These are phyloP conservation scores for Medicago arabica DNA, from an alignment of 306 rosid genomes.

Conservation along the genomic window DNA sequence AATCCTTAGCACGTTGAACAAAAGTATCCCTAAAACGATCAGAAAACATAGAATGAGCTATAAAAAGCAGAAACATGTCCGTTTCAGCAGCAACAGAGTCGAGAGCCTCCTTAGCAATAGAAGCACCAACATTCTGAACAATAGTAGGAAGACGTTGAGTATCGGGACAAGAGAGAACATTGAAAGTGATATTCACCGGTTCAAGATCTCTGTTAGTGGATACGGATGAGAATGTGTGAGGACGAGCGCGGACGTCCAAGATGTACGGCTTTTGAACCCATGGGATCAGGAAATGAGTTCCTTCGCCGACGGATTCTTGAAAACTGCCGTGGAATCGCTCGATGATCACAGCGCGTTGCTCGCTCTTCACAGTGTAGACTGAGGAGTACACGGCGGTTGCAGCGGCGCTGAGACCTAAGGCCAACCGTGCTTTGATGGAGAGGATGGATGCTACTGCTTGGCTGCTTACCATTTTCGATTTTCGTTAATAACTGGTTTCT, in stretches of 20 bases:
- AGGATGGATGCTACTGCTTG: slow-evolving; percentile 71
- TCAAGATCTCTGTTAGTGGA: slow-evolving; percentile 92
- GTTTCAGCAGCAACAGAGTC: slow-evolving; percentile 88
- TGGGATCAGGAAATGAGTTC: no score
- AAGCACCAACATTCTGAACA: slow-evolving; percentile 56
- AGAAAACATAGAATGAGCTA: slow-evolving; percentile 79
- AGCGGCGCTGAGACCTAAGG: slow-evolving; percentile 72
- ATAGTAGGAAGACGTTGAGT: slow-evolving; percentile 66
- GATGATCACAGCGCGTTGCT: slow-evolving; percentile 89
- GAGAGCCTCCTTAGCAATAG: slow-evolving; percentile 82
- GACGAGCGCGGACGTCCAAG: slow-evolving; percentile 85
- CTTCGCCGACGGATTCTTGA: no score
- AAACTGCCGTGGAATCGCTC: no score
- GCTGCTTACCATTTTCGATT: slow-evolving; percentile 62
- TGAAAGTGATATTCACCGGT: slow-evolving; percentile 82
- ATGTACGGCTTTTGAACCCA: slow-evolving; percentile 96
- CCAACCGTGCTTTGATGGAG: slow-evolving; percentile 64
- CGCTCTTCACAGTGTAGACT: slow-evolving; percentile 94
- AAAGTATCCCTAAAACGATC: slow-evolving; percentile 83
- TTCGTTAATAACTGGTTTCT: no score
- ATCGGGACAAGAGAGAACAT: slow-evolving; percentile 87
- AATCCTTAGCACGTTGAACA: slow-evolving; percentile 72
- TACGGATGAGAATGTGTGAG: slow-evolving; percentile 84
- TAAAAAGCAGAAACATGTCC: slow-evolving; percentile 86
- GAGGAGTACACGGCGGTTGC: slow-evolving; percentile 62